These are phyloP conservation scores for Nissolia schottii DNA, from an alignment of 306 rosid genomes.

Conservation along the genomic window DNA sequence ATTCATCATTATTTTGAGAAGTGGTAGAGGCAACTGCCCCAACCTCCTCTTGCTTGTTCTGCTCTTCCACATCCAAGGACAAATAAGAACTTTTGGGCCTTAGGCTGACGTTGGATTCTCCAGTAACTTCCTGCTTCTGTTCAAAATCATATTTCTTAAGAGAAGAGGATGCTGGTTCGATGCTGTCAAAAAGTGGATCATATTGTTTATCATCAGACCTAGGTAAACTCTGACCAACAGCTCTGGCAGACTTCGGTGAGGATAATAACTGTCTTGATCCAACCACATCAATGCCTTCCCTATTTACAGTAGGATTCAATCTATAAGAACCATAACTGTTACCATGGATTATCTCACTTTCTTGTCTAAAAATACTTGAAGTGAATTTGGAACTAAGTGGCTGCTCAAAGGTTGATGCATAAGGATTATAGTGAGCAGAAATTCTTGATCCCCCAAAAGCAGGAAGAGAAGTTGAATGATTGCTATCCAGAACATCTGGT, in stretches of 20 bases:
- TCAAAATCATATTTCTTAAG: slow-evolving; percentile 39
- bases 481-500: slow-evolving; percentile 48
- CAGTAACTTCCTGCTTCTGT: slow-evolving; percentile 50
- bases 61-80: slow-evolving; percentile 58
- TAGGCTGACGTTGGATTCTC: slow-evolving; percentile 48
- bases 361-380: slow-evolving; percentile 48
- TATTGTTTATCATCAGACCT: slow-evolving; percentile 65
- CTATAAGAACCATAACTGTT: slow-evolving; percentile 40
- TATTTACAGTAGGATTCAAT: slow-evolving; percentile 36
- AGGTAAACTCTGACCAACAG: slow-evolving; percentile 42
- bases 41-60: slow-evolving; percentile 42
- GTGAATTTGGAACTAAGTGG: slow-evolving; percentile 66
- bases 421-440: slow-evolving; percentile 73
- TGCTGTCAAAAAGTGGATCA: slow-evolving; percentile 91
- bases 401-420: slow-evolving; percentile 84
- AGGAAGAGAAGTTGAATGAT: slow-evolving; percentile 36
- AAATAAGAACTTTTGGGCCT: slow-evolving; percentile 53
- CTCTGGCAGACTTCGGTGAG: slow-evolving; percentile 54
- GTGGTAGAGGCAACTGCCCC: slow-evolving; percentile 71
- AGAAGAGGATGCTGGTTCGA: slow-evolving; percentile 63
- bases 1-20: slow-evolving; percentile 73
- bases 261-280: slow-evolving; percentile 53
- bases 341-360: slow-evolving; percentile 36
- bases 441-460: slow-evolving; percentile 58
- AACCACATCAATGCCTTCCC: slow-evolving; percentile 44